Conservation (phyloP, 371 early-diverging fungal genomes). For the Mucor saturninus region DNA sequence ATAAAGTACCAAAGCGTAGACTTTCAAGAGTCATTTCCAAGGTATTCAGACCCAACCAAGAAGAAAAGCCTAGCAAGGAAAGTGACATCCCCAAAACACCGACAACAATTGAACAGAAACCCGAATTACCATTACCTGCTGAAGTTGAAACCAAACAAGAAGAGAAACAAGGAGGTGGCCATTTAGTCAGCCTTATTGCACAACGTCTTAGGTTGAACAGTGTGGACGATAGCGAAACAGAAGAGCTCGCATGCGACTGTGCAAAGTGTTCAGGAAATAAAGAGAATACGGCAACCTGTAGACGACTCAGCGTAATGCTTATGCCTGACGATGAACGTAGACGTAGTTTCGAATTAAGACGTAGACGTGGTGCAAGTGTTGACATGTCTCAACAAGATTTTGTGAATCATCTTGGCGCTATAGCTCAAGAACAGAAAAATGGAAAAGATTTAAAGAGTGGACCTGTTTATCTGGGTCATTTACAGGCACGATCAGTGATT, state of each 20-base stretch:
- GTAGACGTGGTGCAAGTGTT: constrained; percentile 40
- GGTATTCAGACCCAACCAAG: constrained; percentile 14
- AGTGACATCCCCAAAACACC: background rate
- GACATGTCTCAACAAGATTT: constrained; percentile 19
- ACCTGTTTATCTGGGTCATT: constrained; percentile 29
- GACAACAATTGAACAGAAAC: background rate
- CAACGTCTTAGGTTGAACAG: constrained; percentile 35
- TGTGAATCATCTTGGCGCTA: background rate
- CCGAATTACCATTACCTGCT: background rate
- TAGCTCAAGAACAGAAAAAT: background rate
- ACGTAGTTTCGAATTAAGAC: constrained; percentile 38
- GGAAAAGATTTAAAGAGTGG: constrained; percentile 14
- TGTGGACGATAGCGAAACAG: constrained; percentile 21
- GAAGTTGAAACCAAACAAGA: constrained; percentile 4
- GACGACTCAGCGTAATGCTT: constrained; percentile 31
- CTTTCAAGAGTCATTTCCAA: constrained; percentile 21
- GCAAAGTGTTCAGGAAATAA: constrained; percentile 25
- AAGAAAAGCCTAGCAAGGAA: constrained; percentile 5
- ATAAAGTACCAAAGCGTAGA: constrained; percentile 15
- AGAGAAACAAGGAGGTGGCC: constrained; percentile 19
- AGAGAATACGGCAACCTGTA: constrained; percentile 17
- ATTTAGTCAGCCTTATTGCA: constrained; percentile 46
- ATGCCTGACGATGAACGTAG: constrained; percentile 32
- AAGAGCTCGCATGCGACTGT: constrained; percentile 26
- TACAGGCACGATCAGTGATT: constrained; percentile 18